phyloP scores from a whole-genome alignment of 1,139 yeast genomes.

The Tardiomyces depauwii region DNA sequence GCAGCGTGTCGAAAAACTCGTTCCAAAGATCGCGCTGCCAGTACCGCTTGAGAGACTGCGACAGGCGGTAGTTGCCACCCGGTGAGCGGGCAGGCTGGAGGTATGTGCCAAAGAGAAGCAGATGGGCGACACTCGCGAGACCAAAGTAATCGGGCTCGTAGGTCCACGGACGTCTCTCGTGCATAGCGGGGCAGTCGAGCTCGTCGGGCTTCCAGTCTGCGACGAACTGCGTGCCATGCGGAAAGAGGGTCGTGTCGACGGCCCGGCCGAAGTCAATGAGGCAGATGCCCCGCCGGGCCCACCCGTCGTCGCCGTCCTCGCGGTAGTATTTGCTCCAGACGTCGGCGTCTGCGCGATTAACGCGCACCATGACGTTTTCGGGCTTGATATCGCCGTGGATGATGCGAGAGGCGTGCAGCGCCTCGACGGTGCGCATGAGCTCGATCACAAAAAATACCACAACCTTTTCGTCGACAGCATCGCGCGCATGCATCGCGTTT shows the following conservation, averaged over 20 bases:
- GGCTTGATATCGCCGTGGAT: slow-evolving; percentile 83
- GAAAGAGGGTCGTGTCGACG: slow-evolving; percentile 53
- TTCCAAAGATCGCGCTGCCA: slow-evolving; percentile 74
- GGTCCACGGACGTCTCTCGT: slow-evolving; percentile 53
- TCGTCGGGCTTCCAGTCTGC: slow-evolving; percentile 55
- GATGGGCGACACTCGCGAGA: slow-evolving; percentile 63
- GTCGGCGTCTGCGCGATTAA: slow-evolving; percentile 22
- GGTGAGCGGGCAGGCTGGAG: slow-evolving; percentile 34
- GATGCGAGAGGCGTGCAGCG: slow-evolving; percentile 52
- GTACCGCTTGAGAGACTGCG: slow-evolving; percentile 49
- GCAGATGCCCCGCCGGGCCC: slow-evolving; percentile 48
- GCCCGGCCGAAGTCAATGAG: slow-evolving; percentile 81
- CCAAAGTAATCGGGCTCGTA: slow-evolving; percentile 84
- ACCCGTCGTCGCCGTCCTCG: slow-evolving; percentile 32
- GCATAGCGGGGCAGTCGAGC: slow-evolving; percentile 73
- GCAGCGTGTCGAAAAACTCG: slow-evolving; percentile 48
- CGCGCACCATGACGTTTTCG: slow-evolving; percentile 73
- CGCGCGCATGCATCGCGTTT: slow-evolving; percentile 26
- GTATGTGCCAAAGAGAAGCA: slow-evolving; percentile 49
- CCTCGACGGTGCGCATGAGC: slow-evolving; percentile 47
- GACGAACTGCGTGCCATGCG: slow-evolving; percentile 39
- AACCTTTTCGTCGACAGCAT: slow-evolving; percentile 44
- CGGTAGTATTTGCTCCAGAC: slow-evolving; percentile 16
- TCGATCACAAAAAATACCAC: slow-evolving; percentile 56
- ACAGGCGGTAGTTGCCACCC: slow-evolving; percentile 24